Evolutionary conservation across 2,329 filamentous ascomycete genomes (phyloP).

Genomic region (Colletotrichum endophyticum): DNA sequence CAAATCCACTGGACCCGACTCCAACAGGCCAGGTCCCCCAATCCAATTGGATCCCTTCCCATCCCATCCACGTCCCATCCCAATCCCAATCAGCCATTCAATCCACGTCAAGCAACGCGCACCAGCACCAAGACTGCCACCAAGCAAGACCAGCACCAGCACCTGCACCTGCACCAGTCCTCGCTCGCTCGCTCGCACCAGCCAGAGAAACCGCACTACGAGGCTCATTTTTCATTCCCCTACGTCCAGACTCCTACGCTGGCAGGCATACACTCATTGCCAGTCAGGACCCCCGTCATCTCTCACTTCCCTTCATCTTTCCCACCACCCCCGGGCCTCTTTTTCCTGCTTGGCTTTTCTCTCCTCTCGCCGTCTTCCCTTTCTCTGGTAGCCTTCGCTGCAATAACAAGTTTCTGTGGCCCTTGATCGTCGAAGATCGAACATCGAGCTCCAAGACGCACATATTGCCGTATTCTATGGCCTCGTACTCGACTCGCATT

Average conservation of each 20-base stretch:
- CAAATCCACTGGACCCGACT: background rate
- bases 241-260: background rate
- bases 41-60: background rate
- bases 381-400: background rate
- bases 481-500: background rate
- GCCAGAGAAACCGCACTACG: background rate
- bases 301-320: conserved; percentile 2
- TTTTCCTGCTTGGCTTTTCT: background rate
- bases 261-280: background rate
- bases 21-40: background rate
- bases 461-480: background rate
- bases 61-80: background rate
- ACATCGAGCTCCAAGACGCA: background rate
- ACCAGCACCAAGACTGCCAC: background rate
- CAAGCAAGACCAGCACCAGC: background rate
- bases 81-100: background rate
- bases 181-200: background rate
- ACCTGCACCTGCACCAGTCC: background rate
- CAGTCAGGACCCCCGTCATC: background rate
- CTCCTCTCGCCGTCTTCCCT: background rate
- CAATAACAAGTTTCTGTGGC: background rate
- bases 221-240: background rate
- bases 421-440: background rate
- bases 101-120: background rate
- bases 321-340: background rate